Base-by-base conservation (phyloP, 139 green algal species). In the Astrephomene gubernaculifera region DNA sequence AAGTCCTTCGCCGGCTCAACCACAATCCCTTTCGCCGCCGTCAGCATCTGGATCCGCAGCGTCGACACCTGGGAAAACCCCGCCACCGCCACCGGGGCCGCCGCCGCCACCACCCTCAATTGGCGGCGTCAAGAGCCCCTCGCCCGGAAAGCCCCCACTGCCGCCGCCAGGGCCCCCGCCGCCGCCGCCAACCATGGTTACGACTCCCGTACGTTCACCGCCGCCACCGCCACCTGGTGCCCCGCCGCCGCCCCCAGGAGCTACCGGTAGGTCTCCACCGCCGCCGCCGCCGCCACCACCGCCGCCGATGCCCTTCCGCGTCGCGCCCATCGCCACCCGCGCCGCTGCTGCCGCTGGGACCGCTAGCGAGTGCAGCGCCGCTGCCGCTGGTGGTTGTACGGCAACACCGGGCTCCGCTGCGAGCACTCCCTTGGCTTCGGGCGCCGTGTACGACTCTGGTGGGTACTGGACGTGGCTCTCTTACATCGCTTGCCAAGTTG, bases 21-120 rank as follows among this genome's bases (percentile, higher is more conserved):
- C n/a, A n/a, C n/a, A n/a, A n/a, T n/a, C n/a, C n/a, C n/a, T n/a
- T n/a, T n/a, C n/a, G n/a, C n/a, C n/a, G n/a, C n/a, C n/a, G n/a
- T n/a, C n/a, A n/a, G n/a, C n/a, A n/a, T n/a, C n/a, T n/a, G n/a
- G n/a, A n/a, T n/a, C n/a, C n/a, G n/a, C 49, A 24, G 9, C 36
- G 36, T 31, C 70, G 6, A 6, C 27, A 2, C 12, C 43, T n/a
- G 70, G 27, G 1, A 39, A 60, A 31, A 24, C 71, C 14, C 44
- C 71, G 31, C 71, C 71, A n/a, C 71, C 71, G 33, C 71, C 70
- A n/a, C 70, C 70, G 70, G 25, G n/a, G n/a, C 71, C 71, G 44
- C 43, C 45, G 29, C 71, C 71, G 19, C 71, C 45, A 33, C 71
- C 68, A 36, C 68, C 61, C 4, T 29, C 61, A 4, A 39, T 41